Evolutionary conservation across 768 basidiomycete species (phyloP), one percentile per base, ranked within the genome.

Genomic region (Suillus paluster): DNA sequence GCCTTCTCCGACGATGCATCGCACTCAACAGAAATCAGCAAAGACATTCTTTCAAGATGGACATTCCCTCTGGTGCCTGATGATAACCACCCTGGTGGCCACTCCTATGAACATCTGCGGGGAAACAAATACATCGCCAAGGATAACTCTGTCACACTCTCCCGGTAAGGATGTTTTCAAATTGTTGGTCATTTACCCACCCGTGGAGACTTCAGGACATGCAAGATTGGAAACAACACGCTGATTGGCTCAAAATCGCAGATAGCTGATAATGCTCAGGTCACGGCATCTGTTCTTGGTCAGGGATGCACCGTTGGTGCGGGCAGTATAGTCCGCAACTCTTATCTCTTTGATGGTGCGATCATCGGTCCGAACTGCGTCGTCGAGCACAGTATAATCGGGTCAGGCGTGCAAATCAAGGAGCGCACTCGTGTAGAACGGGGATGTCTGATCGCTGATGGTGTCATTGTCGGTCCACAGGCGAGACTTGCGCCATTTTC

Each of bases 51-150:
- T 34, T 86, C 94, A 48, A 83, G 97, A 66, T 95, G 95, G 92
- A 92, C 94, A 6, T 99, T 97, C 78, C 97, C 97, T 2, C 80
- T 99, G 10, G 95, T 95, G 5, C 97, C 97, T 10, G 97, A 98
- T 72, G 89, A 96, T 73, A 94, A 95, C 74, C 86, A 95, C 68
- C 95, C 94, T 2, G 85, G 89, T 15, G 89, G 89, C 7, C 87
- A 91, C 60, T 71, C 81, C 41, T 99, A 98, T 72, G 93, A 97
- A 71, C 88, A 95, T 70, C 83, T 90, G 39, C 85, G 91, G 33
- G 95, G 94, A 7, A 94, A 95, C 75, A 89, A 90, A 67, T 99
- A 99, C 71, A 84, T 96, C 63, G 87, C 95, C 21, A 86, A 88
- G 66, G 88, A 91, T 64, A 84, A 86, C 64, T 84, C 90, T 4